Evolutionary conservation across 495 filamentous ascomycete genomes (phyloP).

Genomic region (Terfezia boudieri): DNA sequence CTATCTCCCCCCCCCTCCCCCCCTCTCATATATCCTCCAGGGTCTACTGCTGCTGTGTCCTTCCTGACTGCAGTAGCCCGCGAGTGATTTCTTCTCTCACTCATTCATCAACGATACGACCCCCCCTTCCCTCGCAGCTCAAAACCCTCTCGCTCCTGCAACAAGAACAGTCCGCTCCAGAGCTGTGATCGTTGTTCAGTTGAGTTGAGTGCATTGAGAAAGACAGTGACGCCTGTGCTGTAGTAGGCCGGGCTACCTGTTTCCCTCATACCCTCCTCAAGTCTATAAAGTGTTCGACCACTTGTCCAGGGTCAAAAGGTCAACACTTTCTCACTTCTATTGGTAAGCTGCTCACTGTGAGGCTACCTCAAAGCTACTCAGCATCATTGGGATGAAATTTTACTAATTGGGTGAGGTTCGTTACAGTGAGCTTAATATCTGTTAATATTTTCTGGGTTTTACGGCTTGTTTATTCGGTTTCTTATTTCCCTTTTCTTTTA

Average conservation of each 20-base stretch:
- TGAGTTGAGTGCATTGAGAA: neutral
- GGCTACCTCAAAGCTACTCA: neutral
- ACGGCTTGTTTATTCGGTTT: conserved; percentile 1
- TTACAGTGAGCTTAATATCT: neutral
- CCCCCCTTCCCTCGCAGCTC: too few relatives aligned
- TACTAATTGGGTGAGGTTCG: neutral
- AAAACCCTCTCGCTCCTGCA: neutral
- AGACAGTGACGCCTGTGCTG: neutral
- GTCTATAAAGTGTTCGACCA: neutral
- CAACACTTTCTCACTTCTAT: neutral
- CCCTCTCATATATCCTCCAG: conserved; percentile 5
- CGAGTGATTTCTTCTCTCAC: neutral
- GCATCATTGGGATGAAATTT: neutral
- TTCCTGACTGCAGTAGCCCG: conserved; percentile 10
- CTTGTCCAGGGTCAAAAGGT: neutral
- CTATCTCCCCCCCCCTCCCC: conserved; percentile 1
- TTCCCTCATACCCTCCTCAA: neutral
- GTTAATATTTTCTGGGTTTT: neutral
- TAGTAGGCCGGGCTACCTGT: neutral
- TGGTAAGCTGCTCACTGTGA: neutral
- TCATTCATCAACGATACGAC: neutral
- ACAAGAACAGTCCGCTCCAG: neutral
- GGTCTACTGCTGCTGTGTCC: conserved; percentile 14
- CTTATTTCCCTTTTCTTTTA: conserved; percentile 9
- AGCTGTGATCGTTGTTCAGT: neutral